Percentiles rank a stretch among this genome's conserved stretches.
Evolutionary conservation across 345 rosid genomes (phyloP).

Genomic region (Combretum micranthum): DNA sequence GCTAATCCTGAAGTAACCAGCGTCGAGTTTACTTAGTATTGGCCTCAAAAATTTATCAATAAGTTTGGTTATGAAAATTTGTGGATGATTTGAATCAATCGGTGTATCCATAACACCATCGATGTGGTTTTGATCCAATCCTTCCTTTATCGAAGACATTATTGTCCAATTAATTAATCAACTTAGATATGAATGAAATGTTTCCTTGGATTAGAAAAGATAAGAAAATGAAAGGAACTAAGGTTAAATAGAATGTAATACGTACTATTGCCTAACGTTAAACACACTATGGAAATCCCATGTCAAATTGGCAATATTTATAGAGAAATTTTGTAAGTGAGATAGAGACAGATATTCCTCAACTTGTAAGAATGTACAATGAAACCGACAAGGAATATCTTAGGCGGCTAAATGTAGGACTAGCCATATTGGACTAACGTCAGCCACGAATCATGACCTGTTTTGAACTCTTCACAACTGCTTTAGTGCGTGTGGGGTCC

Average conservation of each 20-base stretch:
- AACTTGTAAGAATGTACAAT: too few species aligned
- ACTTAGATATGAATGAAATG: not conserved
- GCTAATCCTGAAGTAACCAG: constrained; percentile 49
- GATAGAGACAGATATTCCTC: not conserved
- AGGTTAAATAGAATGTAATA: too few species aligned
- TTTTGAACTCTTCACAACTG: constrained; percentile 18
- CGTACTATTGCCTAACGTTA: too few species aligned
- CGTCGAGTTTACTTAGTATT: constrained; percentile 29
- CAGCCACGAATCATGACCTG: constrained; percentile 11
- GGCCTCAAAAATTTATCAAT: constrained; percentile 8
- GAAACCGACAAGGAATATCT: too few species aligned
- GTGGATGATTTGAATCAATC: not conserved
- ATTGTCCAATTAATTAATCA: too few species aligned
- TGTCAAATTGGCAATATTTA: too few species aligned
- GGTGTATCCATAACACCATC: too few species aligned
- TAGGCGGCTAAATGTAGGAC: constrained; percentile 8
- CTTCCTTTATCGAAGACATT: too few species aligned
- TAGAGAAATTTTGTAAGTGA: not conserved
- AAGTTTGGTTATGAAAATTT: not conserved
- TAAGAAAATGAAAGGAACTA: too few species aligned
- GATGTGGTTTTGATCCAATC: too few species aligned
- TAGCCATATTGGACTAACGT: constrained; percentile 12
- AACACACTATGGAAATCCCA: too few species aligned
- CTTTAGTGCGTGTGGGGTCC: constrained; percentile 4
- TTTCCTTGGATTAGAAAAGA: not conserved